Evolutionary conservation across 208 protist species (phyloP).

Genomic region (Entamoeba histolytica): DNA sequence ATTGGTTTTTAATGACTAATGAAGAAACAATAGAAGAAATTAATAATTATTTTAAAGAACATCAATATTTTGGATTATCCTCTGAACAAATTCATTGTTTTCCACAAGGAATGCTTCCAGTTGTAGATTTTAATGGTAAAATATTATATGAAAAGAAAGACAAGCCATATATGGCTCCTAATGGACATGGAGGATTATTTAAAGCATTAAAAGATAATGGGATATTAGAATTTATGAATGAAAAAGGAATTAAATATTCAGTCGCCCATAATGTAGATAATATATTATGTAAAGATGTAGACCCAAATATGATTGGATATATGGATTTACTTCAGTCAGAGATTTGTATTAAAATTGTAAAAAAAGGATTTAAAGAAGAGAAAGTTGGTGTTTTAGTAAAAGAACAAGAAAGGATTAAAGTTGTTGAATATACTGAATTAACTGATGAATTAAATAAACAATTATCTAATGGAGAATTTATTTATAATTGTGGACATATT

Average conservation of each 20-base stretch:
- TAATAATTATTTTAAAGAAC: constrained; percentile 56
- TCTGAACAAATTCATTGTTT: constrained; percentile 69
- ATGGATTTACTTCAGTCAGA: constrained; percentile 43
- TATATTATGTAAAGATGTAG: constrained; percentile 60
- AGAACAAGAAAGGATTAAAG: constrained; percentile 47
- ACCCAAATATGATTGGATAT: constrained; percentile 74
- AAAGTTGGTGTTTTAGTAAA: constrained; percentile 74
- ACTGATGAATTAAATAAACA: constrained; percentile 40
- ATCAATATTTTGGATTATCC: constrained; percentile 72
- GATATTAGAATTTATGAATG: constrained; percentile 51
- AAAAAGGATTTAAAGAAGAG: constrained; percentile 40
- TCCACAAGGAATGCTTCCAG: constrained; percentile 56
- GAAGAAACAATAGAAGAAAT: constrained; percentile 65
- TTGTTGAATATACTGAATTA: constrained; percentile 92
- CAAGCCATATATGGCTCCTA: constrained; percentile 42
- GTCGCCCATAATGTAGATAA: constrained; percentile 87
- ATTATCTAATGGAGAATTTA: constrained; percentile 49
- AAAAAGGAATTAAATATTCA: constrained; percentile 58
- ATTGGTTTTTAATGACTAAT: constrained; percentile 80
- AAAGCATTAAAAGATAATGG: constrained; percentile 33
- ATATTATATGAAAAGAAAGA: constrained; percentile 51
- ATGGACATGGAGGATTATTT: constrained; percentile 69
- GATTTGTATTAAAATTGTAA: constrained; percentile 60
- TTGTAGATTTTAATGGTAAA: constrained; percentile 63
- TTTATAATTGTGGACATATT: constrained; percentile 80